Base-by-base conservation (phyloP, 306 rosid genomes). In the Phaseolus lunatus region DNA sequence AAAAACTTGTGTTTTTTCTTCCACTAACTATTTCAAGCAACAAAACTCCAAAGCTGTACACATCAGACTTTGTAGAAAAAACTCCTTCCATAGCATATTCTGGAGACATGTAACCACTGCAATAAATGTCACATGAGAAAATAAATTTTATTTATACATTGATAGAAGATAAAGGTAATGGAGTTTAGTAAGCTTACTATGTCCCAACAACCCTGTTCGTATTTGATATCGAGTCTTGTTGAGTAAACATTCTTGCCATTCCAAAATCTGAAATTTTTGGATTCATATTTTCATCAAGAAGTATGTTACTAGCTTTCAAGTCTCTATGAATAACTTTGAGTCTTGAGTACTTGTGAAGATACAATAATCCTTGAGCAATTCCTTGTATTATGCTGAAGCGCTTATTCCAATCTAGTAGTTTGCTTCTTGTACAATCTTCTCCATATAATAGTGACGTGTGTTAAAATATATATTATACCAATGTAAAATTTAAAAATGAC, bases 311-410 rank as follows among this genome's bases (percentile, higher is more conserved):
- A 0, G 41, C 39, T 26, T 58, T 58, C 1, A 58, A 26, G 12
- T 26, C 66, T 27, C 39, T 58, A 0, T 26, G 66, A 14, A 58
- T 58, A 12, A 58, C 5, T 27, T 58, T 58, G 5, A 58, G 66
- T 58, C 66, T 58, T 14, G 12, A 58, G 5, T 58, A 58, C 12
- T 58, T 58, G 11, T 58, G 66, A 27, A 58, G 20, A 58, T 58
- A 58, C 2, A 58, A 18, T 15, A 58, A 27, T 26, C 66, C 66
- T 14, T 58, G 66, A 5, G 19, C 7, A 26, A 58, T 58, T 61
- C 67, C 23, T 61, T 61, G 24, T 6, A 61, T 61, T 61, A 58
- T 58, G 20, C 27, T 27, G 13, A 61, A 61, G 1, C 14, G 44
- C 3, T 15, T 31, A 5, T 31, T 61, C 67, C 44, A 61, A 12